Percentiles rank a stretch among this genome's conserved stretches.
These are phyloP conservation scores for Lignosus rhinocerotis DNA, from an alignment of 1,284 basidiomycete genomes.

Conservation along the genomic window DNA sequence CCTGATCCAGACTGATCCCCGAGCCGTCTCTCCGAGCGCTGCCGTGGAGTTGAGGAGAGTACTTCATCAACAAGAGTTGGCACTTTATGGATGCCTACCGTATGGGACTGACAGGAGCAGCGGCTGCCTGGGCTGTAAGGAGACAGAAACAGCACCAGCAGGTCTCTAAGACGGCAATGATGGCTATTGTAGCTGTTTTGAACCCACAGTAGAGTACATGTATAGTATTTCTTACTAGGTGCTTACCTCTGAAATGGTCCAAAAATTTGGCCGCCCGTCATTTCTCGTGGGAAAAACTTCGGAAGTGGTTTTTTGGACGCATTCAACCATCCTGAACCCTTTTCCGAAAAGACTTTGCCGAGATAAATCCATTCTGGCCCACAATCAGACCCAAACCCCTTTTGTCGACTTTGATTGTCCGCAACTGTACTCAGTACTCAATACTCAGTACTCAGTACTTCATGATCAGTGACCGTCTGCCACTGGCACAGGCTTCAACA, in stretches of 20 bases:
- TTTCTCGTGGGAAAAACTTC: neutral
- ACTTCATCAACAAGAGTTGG: too few species aligned
- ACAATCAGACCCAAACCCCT: neutral
- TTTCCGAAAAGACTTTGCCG: neutral
- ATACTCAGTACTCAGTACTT: too few species aligned
- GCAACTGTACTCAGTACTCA: neutral
- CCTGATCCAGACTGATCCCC: too few species aligned
- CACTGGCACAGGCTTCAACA: too few species aligned
- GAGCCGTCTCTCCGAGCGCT: too few species aligned
- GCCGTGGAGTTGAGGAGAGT: too few species aligned
- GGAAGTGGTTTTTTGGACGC: neutral
- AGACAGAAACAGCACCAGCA: slow-evolving; percentile 18
- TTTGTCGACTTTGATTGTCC: neutral
- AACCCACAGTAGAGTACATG: too few species aligned
- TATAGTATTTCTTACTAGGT: too few species aligned
- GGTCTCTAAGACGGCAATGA: slow-evolving; percentile 9
- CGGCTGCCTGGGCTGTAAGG: slow-evolving; percentile 24
- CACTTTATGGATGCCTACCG: slow-evolving; percentile 24
- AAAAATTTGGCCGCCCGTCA: too few species aligned
- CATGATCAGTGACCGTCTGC: too few species aligned
- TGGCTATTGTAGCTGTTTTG: too few species aligned
- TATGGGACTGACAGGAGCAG: slow-evolving; percentile 20
- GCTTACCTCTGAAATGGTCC: too few species aligned
- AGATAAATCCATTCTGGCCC: neutral
- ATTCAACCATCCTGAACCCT: neutral